Conservation (phyloP, 2,329 filamentous ascomycete species). For the Epicoccum sorghinum region DNA sequence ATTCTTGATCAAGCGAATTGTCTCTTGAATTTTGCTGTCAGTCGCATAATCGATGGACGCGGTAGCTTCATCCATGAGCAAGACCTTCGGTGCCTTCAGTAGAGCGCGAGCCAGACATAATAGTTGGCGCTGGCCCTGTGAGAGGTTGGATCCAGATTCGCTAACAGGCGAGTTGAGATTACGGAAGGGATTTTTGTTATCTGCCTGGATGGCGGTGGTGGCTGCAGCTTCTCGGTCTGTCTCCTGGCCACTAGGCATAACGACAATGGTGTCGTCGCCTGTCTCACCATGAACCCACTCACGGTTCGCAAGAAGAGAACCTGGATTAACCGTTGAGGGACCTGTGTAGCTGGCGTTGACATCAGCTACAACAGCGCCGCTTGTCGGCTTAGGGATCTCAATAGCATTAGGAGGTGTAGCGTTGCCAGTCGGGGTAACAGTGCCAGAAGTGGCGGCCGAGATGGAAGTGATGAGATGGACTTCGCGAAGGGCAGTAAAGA, state of each 20-base stretch:
- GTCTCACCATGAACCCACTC: slow-evolving; percentile 37
- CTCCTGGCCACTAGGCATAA: slow-evolving; percentile 37
- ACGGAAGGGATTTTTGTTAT: slow-evolving; percentile 94
- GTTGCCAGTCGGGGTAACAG: slow-evolving; percentile 26
- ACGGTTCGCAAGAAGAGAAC: slow-evolving; percentile 39
- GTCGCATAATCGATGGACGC: slow-evolving; percentile 97
- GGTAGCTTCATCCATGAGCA: slow-evolving; percentile 99
- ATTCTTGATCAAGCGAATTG: slow-evolving; percentile 86
- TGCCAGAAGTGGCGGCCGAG: slow-evolving; percentile 48
- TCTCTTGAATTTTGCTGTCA: slow-evolving; percentile 94
- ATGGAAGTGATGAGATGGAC: slow-evolving; percentile 77
- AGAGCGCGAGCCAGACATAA: slow-evolving; percentile 91
- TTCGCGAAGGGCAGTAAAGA: slow-evolving; percentile 83
- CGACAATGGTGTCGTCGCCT: slow-evolving; percentile 38
- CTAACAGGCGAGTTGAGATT: slow-evolving; percentile 83
- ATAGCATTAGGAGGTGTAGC: slow-evolving; percentile 32
- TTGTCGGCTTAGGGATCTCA: slow-evolving; percentile 42
- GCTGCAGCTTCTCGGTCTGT: slow-evolving; percentile 34
- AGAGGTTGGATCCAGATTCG: slow-evolving; percentile 92
- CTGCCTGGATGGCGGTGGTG: slow-evolving; percentile 53
- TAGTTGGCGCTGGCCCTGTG: slow-evolving; percentile 93
- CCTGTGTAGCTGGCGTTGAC: slow-evolving; percentile 33
- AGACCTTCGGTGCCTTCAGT: slow-evolving; percentile 85
- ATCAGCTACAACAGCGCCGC: slow-evolving; percentile 32
- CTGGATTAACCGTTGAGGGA: slow-evolving; percentile 41